Percentiles rank a stretch among this genome's conserved stretches.
Conservation (phyloP, 1,139 yeast genomes). For the Ogataea hybrid region DNA sequence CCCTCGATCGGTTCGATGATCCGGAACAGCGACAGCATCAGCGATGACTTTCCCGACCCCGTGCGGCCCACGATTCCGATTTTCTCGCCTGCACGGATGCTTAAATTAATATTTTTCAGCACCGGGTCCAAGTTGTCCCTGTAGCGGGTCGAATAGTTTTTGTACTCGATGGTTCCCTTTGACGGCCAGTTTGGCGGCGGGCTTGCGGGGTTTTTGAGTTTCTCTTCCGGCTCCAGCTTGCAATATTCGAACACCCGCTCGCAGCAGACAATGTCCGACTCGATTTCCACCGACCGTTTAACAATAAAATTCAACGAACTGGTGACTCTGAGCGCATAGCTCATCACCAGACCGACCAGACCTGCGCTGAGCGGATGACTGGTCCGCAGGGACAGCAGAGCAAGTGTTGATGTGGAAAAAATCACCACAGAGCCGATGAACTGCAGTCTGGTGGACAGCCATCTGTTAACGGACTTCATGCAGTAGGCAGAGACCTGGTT, state of each 20-base stretch:
- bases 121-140: conserved; percentile 60
- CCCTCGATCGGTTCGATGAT: conserved; percentile 66
- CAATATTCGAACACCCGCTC: conserved; percentile 75
- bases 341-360: conserved; percentile 70
- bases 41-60: conserved; percentile 80
- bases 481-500: conserved; percentile 62
- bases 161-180: conserved; percentile 53
- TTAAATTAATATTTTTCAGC: conserved; percentile 49
- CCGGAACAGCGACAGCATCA: conserved; percentile 71
- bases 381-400: conserved; percentile 46
- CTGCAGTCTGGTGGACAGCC: conserved; percentile 72
- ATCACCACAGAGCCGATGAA: conserved; percentile 65
- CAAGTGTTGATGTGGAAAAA: conserved; percentile 54
- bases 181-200: conserved; percentile 58
- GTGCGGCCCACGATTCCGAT: conserved; percentile 84
- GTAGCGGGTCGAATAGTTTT: conserved; percentile 63
- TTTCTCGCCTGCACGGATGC: conserved; percentile 60
- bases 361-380: conserved; percentile 58
- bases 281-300: conserved; percentile 68
- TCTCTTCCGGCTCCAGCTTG: conserved; percentile 60
- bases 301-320: conserved; percentile 59
- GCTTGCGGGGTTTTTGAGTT: conserved; percentile 30
- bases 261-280: conserved; percentile 71
- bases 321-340: conserved; percentile 67
- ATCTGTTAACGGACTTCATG: conserved; percentile 62